phyloP scores from a whole-genome alignment of 2,329 filamentous ascomycete genomes.

The Pestalotiopsis sp. region DNA sequence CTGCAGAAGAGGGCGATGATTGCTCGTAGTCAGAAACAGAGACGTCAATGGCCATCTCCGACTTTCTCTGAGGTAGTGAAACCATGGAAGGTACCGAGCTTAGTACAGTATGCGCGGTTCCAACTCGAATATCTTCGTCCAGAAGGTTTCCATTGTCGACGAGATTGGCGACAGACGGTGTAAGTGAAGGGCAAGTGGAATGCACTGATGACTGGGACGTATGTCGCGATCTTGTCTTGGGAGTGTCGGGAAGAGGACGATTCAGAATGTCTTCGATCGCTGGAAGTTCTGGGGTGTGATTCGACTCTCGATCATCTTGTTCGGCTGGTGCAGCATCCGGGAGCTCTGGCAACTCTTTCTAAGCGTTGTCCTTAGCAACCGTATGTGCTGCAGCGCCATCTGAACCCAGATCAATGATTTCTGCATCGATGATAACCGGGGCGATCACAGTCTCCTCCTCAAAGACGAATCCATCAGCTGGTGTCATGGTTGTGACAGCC shows the following conservation, averaged over 20 bases:
- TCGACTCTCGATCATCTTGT: background rate
- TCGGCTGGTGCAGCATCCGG: slow-evolving; percentile 7
- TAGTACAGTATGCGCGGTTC: slow-evolving; percentile 29
- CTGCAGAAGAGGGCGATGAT: slow-evolving; percentile 27
- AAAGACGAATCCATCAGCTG: slow-evolving; percentile 21
- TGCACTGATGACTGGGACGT: slow-evolving; percentile 29
- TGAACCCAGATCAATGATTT: background rate
- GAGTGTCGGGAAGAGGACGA: slow-evolving; percentile 33
- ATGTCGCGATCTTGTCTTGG: slow-evolving; percentile 23
- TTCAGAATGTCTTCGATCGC: slow-evolving; percentile 19
- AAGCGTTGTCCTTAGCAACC: slow-evolving; percentile 18
- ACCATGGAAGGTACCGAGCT: slow-evolving; percentile 31
- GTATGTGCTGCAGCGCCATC: background rate
- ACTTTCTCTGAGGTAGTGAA: slow-evolving; percentile 23
- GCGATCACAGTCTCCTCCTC: slow-evolving; percentile 18
- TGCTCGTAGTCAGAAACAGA: slow-evolving; percentile 33
- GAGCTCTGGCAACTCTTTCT: slow-evolving; percentile 21
- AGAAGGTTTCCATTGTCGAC: slow-evolving; percentile 35
- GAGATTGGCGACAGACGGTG: slow-evolving; percentile 33
- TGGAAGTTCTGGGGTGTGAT: slow-evolving; percentile 8
- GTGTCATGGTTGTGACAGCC: background rate
- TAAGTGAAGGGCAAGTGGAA: slow-evolving; percentile 35
- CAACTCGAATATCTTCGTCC: slow-evolving; percentile 31
- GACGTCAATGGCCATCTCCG: slow-evolving; percentile 20
- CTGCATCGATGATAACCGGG: slow-evolving; percentile 16